Base-by-base conservation (phyloP, 371 early-diverging fungal genomes). In the Mucor indicus region DNA sequence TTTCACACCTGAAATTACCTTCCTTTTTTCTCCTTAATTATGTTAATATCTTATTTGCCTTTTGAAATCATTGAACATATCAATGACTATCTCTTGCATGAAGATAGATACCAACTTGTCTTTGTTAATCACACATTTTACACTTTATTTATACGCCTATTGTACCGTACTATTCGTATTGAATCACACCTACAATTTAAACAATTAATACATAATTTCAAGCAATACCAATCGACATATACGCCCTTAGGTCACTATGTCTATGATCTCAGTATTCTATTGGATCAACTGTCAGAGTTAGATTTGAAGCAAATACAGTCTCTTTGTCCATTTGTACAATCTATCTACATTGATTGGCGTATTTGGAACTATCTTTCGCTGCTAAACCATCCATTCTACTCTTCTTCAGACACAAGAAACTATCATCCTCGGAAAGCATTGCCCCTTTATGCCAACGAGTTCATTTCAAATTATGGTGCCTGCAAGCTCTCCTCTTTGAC, bases 31-130 rank as follows among this genome's bases (percentile, higher is more conserved):
- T n/a, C n/a, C n/a, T n/a, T n/a, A n/a, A n/a, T n/a, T n/a, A n/a
- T n/a, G n/a, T n/a, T n/a, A n/a, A n/a, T 32, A 15, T 25, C 47
- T 15, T 35, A 32, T 8, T 17, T 48, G 12, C 48, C 55, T 9
- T 54, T 54, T 38, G 55, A 54, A 42, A 48, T 54, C 16, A 48
- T 54, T 24, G 48, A 54, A 38, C 23, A 41, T n/a, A 31, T 54
- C 11, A 37, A 48, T 30, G 20, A 30, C 4, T 48, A 47, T 17
- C 21, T 54, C 6, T 29, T 31, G 8, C 16, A 12, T 17, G 15
- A 27, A 11, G 55, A 54, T 22, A 19, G 42, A 29, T 48, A 36
- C 21, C 21, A 47, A 38, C 21, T 54, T 13, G 15, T 54, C 16
- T 19, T 21, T 11, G 17, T 48, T 13, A 54, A 48, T 20, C 23